Evolutionary conservation across 2,329 filamentous ascomycete species (phyloP), one percentile per base, ranked within the genome.

Genomic region (Hypomyces perniciosus): DNA sequence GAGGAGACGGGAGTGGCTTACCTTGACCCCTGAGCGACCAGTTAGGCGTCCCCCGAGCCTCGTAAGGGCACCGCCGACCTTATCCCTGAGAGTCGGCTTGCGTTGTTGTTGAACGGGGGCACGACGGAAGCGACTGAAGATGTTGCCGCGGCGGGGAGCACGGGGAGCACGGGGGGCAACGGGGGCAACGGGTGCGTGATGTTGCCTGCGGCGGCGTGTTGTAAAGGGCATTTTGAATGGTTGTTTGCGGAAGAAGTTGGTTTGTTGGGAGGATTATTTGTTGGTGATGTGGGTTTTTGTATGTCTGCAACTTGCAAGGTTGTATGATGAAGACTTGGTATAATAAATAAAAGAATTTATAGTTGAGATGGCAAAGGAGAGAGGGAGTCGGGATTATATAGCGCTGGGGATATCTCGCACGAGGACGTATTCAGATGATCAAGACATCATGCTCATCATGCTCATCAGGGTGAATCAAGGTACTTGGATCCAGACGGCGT

Each of bases 61-160:
- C 72, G 88, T 75, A 66, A 92, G 72, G 0, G 86, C 87, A 13
- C 88, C 88, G 45, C 79, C 84, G 59, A 92, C 77, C 70, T 91
- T 92, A 72, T 92, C 88, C 43, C 85, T 85, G 57, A 91, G 72
- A 37, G 77, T 80, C 3, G 81, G 77, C 61, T 84, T 81, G 62
- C 86, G 81, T 65, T 81, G 79, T 48, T 88, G 85, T 64, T 86
- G 83, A 54, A 81, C 78, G 2, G 71, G 71, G 2, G 65, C 60
- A 2, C 62, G 85, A 4, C 62, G 56, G 43, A 56, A 68, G 65
- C 63, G 65, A 62, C 62, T 58, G 12, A 77, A 74, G 46, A 76
- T 61, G 12, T 69, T 66, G 20, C 60, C 57, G 34, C 65, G 66
- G 52, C 71, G 74, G 52, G 66, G 72, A 10, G 34, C 12, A 20